These are phyloP conservation scores for Clonostachys byssicola DNA, from an alignment of 2,329 filamentous ascomycete genomes.

Conservation along the genomic window DNA sequence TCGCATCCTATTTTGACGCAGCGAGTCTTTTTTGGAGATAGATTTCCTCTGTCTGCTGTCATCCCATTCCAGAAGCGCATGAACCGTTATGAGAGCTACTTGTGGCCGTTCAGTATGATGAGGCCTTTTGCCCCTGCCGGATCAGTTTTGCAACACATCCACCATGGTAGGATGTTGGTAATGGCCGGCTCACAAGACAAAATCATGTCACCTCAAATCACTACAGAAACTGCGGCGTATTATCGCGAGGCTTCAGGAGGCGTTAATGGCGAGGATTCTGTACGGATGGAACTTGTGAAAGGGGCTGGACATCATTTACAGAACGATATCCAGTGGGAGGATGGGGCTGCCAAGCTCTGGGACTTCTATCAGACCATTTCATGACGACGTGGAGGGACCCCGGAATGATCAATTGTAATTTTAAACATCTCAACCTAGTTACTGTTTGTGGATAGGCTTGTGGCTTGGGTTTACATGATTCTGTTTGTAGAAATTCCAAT, in stretches of 20 bases:
- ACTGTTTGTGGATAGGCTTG: too few species aligned
- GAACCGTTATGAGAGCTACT: constrained; percentile 44
- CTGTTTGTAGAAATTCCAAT: too few species aligned
- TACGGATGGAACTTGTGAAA: constrained; percentile 33
- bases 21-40: constrained; percentile 43
- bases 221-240: constrained; percentile 5
- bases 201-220: constrained; percentile 30
- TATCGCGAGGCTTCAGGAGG: constrained; percentile 5
- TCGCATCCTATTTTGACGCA: constrained; percentile 43
- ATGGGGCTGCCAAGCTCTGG: constrained; percentile 38
- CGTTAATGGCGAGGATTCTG: constrained; percentile 31
- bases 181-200: constrained; percentile 32
- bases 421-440: too few species aligned
- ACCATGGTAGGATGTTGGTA: constrained; percentile 26
- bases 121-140: constrained; percentile 32
- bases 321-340: constrained; percentile 44
- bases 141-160: constrained; percentile 31
- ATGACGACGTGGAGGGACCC: neutral
- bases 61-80: constrained; percentile 33
- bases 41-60: constrained; percentile 32
- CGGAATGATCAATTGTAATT: too few species aligned
- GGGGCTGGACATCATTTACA: constrained; percentile 47
- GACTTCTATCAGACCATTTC: constrained; percentile 24
- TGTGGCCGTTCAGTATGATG: constrained; percentile 46
- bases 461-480: too few species aligned